phyloP scores from a whole-genome alignment of 116 monocot species.

The Papilionanthe hybrid region DNA sequence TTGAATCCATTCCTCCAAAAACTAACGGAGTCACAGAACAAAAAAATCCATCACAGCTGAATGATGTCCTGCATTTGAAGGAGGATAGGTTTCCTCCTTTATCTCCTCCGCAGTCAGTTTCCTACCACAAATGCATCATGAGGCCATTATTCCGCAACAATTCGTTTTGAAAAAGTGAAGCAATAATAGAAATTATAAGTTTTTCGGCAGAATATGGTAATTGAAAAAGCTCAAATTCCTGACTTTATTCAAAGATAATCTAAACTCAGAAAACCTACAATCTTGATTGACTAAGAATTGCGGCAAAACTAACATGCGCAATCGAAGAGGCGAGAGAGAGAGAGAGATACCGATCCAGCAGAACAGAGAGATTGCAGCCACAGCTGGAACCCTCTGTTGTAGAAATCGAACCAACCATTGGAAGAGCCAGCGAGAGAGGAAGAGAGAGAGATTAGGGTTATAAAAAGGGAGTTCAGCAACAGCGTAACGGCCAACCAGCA shows the following conservation, averaged over 20 bases:
- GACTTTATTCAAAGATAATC: not conserved
- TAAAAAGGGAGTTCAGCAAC: not conserved
- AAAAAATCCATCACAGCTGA: not conserved
- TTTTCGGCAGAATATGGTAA: not conserved
- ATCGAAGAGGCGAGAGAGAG: not conserved
- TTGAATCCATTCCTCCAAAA: constrained; percentile 16
- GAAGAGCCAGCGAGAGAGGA: not conserved
- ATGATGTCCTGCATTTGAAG: not conserved
- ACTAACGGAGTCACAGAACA: not conserved
- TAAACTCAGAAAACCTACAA: not conserved
- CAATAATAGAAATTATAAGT: too few species aligned
- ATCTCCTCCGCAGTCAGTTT: not conserved
- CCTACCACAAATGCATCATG: not conserved
- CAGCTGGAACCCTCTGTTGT: not conserved
- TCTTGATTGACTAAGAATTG: not conserved
- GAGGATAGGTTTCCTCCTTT: not conserved
- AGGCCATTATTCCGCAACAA: not conserved
- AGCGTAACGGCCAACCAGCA: not conserved
- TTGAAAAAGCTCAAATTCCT: not conserved
- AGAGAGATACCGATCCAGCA: not conserved
- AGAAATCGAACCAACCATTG: not conserved
- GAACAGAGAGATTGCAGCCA: not conserved
- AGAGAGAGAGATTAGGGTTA: not conserved
- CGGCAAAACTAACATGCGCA: not conserved
- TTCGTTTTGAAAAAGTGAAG: not conserved